Conservation (phyloP, 1,139 yeast genomes). For the Citeromyces siamensis region DNA sequence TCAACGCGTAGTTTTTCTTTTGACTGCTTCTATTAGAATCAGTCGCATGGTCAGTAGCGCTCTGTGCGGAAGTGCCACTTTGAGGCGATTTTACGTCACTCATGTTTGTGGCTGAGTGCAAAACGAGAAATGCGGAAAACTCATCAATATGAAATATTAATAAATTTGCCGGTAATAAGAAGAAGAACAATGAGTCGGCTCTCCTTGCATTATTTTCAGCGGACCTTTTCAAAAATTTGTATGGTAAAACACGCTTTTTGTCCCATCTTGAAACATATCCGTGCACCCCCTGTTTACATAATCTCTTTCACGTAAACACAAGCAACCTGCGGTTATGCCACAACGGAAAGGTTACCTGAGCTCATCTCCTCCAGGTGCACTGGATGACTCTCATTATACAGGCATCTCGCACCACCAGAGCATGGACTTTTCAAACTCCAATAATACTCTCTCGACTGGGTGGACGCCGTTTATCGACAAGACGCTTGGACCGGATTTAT, state of each 20-base stretch:
- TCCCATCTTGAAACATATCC: neutral
- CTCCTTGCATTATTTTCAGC: no score
- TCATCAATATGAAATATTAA: no score
- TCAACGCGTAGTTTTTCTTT: neutral
- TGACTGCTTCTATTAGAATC: neutral
- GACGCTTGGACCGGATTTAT: neutral
- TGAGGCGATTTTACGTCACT: neutral
- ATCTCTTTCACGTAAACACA: conserved; percentile 2
- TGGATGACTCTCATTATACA: conserved; percentile 9
- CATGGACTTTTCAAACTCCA: neutral
- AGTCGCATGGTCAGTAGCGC: neutral
- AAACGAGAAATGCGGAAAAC: no score
- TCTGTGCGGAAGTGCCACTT: neutral
- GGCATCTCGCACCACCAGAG: neutral
- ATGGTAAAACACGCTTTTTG: conserved; percentile 2
- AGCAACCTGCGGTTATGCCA: conserved; percentile 7
- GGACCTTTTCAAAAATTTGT: no score
- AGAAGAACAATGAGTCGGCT: no score
- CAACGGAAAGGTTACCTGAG: conserved; percentile 9
- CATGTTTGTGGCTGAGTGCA: conserved; percentile 3
- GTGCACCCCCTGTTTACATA: conserved; percentile 1
- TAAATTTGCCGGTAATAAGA: no score
- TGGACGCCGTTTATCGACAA: conserved; percentile 4
- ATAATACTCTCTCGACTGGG: neutral
- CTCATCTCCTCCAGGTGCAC: conserved; percentile 16